A percentile compares a stretch with the other conserved stretches of the same genome.
Conservation (phyloP, 169 alveolate genomes). For the Eimeria acervulina region DNA sequence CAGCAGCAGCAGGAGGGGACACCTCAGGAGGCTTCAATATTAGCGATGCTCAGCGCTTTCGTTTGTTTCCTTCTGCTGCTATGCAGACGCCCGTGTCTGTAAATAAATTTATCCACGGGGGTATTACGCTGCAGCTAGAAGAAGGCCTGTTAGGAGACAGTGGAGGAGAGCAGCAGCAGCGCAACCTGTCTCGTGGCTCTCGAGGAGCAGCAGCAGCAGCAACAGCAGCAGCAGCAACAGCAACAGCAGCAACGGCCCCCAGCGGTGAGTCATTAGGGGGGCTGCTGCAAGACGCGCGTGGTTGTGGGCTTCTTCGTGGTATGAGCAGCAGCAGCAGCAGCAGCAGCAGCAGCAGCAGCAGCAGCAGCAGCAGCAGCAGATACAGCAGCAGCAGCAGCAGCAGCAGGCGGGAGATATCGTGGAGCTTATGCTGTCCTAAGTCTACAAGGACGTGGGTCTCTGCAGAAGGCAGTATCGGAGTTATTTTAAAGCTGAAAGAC, state of each 20-base stretch:
- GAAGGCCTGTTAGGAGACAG: neutral
- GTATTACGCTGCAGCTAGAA: neutral
- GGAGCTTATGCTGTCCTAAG: neutral
- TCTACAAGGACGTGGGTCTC: constrained; percentile 35
- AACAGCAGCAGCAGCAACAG: constrained; percentile 47
- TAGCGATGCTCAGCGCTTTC: constrained; percentile 24
- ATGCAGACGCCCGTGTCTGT: constrained; percentile 36
- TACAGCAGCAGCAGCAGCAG: too few relatives aligned
- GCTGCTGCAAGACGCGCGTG: neutral
- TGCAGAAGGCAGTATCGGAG: constrained; percentile 59
- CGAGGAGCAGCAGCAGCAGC: constrained; percentile 31
- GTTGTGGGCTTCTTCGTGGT: too few relatives aligned
- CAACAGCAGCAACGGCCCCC: constrained; percentile 16
- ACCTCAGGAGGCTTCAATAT: neutral
- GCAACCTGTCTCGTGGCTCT: too few relatives aligned
- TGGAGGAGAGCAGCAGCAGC: constrained; percentile 22
- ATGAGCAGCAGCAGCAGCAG: constrained; percentile 22
- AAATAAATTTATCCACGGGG: constrained; percentile 32
- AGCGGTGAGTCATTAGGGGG: neutral
- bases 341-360: constrained; percentile 62
- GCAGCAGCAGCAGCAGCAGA: neutral
- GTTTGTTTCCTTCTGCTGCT: constrained; percentile 36
- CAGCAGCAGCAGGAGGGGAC: too few relatives aligned
- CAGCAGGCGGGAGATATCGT: too few relatives aligned
- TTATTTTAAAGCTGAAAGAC: neutral